phyloP scores from a whole-genome alignment of 2,329 filamentous ascomycete species.

The Thielaviopsis populi region DNA sequence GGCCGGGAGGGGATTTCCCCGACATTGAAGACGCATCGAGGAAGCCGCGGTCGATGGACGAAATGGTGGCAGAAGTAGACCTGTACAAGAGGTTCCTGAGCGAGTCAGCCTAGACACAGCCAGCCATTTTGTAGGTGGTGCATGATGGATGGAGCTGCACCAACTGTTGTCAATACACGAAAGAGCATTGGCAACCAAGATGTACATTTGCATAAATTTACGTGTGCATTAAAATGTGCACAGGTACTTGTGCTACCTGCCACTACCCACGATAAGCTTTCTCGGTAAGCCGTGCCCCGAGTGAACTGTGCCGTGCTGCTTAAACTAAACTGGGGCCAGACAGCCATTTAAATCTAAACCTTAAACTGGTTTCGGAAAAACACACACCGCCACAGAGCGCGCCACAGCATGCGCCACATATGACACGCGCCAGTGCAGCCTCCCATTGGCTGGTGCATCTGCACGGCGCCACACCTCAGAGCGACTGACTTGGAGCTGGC shows the following conservation, averaged over 20 bases:
- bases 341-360: constrained; percentile 7
- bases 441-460: not conserved
- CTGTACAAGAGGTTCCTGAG: constrained; percentile 41
- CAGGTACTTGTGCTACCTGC: too few species aligned
- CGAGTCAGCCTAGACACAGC: constrained; percentile 26
- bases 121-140: not conserved
- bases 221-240: too few species aligned
- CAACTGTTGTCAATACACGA: too few species aligned
- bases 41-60: constrained; percentile 49
- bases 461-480: constrained; percentile 2
- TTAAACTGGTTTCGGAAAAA: not conserved
- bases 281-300: too few species aligned
- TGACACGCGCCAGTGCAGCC: not conserved
- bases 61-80: constrained; percentile 68
- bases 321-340: not conserved
- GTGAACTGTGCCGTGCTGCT: too few species aligned
- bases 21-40: constrained; percentile 57
- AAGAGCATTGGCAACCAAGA: too few species aligned
- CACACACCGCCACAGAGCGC: too few species aligned
- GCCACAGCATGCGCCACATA: constrained; percentile 2
- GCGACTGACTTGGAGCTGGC: not conserved
- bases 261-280: too few species aligned
- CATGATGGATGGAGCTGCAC: not conserved
- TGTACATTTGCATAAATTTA: too few species aligned
- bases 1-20: constrained; percentile 45